Evolutionary conservation across 345 rosid species (phyloP).

Genomic region (thale cress (Arabidopsis thaliana)): TAIR10.1 NC_003071.7:8769001-8769500

Average conservation of each 20-base stretch:
- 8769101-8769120: conserved; percentile 72
- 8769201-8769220: conserved; percentile 28
- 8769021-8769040: conserved; percentile 17
- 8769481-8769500: conserved; percentile 30
- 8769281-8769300: conserved; percentile 95
- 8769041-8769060: conserved; percentile 22
- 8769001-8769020: conserved; percentile 85
- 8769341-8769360: conserved; percentile 60
- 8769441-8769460: conserved; percentile 95
- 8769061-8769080: conserved; percentile 9
- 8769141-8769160: conserved; percentile 91
- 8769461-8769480: conserved; percentile 32
- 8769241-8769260: conserved; percentile 54
- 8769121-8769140: conserved; percentile 84
- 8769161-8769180: conserved; percentile 31
- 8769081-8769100: conserved; percentile 22
- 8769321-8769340: conserved; percentile 72
- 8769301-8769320: conserved; percentile 92
- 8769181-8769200: neutral
- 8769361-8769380: conserved; percentile 70
- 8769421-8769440: conserved; percentile 97
- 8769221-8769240: conserved; percentile 9
- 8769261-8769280: conserved; percentile 86
- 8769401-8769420: conserved; percentile 90
- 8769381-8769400: conserved; percentile 98